Evolutionary conservation across 2,329 filamentous ascomycete genomes (phyloP).

Genomic region (Aspergillus costaricaensis): DNA sequence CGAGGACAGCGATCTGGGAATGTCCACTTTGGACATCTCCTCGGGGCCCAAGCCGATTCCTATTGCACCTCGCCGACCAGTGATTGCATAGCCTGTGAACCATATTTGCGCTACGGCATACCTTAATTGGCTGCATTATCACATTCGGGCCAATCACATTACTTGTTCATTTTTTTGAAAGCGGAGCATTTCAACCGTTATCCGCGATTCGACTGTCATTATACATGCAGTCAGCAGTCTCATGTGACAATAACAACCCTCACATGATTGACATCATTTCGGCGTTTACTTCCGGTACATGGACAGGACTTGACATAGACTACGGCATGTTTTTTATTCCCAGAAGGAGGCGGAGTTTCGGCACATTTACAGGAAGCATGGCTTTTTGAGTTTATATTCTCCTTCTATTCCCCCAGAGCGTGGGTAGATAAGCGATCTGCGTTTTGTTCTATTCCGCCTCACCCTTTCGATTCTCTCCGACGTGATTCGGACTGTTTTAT

Average conservation of each 20-base stretch:
- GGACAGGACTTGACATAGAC: constrained; percentile 25
- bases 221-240: neutral
- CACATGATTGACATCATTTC: constrained; percentile 6
- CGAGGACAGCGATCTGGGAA: constrained; percentile 34
- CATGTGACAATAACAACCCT: neutral
- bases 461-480: neutral
- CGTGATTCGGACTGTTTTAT: constrained; percentile 7
- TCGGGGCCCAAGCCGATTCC: constrained; percentile 42
- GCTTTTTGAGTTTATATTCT: constrained; percentile 8
- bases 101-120: neutral
- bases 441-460: constrained; percentile 7
- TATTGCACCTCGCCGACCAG: constrained; percentile 37
- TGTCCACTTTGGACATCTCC: constrained; percentile 37
- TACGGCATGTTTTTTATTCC: constrained; percentile 21
- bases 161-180: neutral
- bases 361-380: constrained; percentile 15
- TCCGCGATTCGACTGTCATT: neutral
- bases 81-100: constrained; percentile 35
- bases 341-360: constrained; percentile 24
- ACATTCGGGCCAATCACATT: neutral
- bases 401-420: constrained; percentile 8
- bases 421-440: constrained; percentile 19
- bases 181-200: neutral
- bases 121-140: neutral
- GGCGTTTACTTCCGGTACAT: constrained; percentile 3